These are phyloP conservation scores for Diaporthe citrichinensis DNA, from an alignment of 2,329 filamentous ascomycete genomes.

Conservation along the genomic window DNA sequence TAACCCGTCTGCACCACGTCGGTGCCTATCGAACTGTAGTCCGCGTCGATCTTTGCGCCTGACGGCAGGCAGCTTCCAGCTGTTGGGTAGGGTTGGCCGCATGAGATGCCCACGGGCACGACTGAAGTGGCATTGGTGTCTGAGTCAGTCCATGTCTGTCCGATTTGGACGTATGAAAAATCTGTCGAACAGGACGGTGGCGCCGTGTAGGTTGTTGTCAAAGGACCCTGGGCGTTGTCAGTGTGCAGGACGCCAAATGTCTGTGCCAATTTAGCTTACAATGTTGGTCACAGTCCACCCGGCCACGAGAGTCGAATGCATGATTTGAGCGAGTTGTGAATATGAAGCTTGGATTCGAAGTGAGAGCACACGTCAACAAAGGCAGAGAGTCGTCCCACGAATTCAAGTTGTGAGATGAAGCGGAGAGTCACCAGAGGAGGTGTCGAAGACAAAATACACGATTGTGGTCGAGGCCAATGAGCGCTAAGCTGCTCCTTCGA, in stretches of 20 bases:
- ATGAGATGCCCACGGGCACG: neutral
- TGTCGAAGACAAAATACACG: neutral
- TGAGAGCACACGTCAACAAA: neutral
- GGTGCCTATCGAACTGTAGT: neutral
- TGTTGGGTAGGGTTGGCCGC: neutral
- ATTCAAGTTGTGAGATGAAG: neutral
- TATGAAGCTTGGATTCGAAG: neutral
- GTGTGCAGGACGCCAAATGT: neutral
- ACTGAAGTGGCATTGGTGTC: neutral
- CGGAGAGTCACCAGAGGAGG: neutral
- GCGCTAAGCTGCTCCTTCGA: neutral
- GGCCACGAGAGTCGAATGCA: conserved; percentile 17
- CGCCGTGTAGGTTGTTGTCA: conserved; percentile 38
- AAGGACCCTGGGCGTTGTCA: conserved; percentile 29
- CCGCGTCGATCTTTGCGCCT: conserved; percentile 23
- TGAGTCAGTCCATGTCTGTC: neutral
- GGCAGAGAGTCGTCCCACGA: neutral
- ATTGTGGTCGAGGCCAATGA: neutral
- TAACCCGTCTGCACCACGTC: neutral
- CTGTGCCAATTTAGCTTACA: neutral
- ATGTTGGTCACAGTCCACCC: conserved; percentile 17
- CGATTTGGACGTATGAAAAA: neutral
- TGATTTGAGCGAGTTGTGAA: neutral
- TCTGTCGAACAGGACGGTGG: conserved; percentile 30
- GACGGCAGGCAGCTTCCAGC: conserved; percentile 33